phyloP scores from a whole-genome alignment of 2,329 filamentous ascomycete species.

The Ophiostoma sp. region DNA sequence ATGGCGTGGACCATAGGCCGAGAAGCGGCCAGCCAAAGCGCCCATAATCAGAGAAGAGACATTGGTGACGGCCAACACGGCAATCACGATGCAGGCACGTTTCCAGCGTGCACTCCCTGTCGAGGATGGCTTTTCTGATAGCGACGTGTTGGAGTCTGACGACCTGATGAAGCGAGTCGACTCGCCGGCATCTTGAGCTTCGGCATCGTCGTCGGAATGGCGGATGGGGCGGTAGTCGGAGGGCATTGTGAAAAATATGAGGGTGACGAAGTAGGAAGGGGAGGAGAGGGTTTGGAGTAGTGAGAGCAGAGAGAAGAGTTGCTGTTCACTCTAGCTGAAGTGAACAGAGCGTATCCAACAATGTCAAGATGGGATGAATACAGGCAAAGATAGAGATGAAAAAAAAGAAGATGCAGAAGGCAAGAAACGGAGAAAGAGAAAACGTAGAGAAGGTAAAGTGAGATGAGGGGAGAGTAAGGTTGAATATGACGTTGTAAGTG shows the following conservation, averaged over 20 bases:
- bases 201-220: constrained; percentile 8
- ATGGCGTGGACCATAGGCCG: background rate
- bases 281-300: background rate
- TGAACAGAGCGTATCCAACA: background rate
- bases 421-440: background rate
- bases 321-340: background rate
- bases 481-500: background rate
- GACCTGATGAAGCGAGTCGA: constrained; percentile 13
- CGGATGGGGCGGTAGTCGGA: constrained; percentile 16
- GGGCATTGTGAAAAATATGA: background rate
- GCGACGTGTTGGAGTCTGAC: background rate
- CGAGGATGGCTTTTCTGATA: background rate
- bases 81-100: background rate
- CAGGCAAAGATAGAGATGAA: background rate
- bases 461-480: background rate
- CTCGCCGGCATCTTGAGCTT: constrained; percentile 12
- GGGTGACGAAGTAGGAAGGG: background rate
- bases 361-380: background rate
- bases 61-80: background rate
- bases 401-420: background rate
- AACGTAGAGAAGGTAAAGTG: no score
- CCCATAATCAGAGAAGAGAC: constrained; percentile 18
- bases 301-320: background rate
- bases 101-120: background rate
- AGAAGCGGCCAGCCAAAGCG: background rate